Percentiles rank a stretch among this genome's conserved stretches.
Evolutionary conservation across 495 filamentous ascomycete species (phyloP).

Genomic region (Podospora pseudoanserina): DNA sequence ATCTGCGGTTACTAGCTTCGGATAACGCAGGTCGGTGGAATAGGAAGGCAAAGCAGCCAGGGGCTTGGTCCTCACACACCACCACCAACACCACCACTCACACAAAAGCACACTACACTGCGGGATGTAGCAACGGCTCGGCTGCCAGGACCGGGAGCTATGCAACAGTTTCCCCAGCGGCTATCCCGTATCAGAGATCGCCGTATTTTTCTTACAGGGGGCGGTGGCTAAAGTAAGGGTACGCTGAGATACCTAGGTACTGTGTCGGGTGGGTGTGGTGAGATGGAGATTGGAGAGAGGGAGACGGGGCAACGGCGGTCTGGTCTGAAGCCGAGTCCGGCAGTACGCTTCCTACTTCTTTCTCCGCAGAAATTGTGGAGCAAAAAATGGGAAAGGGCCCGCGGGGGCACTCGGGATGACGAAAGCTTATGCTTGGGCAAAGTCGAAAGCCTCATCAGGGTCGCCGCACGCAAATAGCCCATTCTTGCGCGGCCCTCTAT

Average conservation of each 20-base stretch:
- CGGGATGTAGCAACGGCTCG: constrained; percentile 5
- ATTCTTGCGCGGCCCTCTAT: background rate
- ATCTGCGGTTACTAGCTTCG: constrained; percentile 7
- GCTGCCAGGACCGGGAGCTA: constrained; percentile 1
- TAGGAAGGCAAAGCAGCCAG: background rate
- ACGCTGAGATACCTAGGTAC: background rate
- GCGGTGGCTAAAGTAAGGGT: background rate
- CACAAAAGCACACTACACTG: too few relatives aligned
- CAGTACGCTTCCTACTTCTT: constrained; percentile 28
- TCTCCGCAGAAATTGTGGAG: constrained; percentile 19
- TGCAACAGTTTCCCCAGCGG: background rate
- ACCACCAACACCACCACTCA: too few relatives aligned
- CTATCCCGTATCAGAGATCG: background rate
- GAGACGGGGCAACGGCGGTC: constrained; percentile 6
- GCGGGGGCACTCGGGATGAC: constrained; percentile 13
- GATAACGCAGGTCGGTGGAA: background rate
- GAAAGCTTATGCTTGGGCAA: constrained; percentile 7
- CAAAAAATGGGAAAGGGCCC: constrained; percentile 3
- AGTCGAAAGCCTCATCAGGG: background rate
- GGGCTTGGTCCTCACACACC: background rate
- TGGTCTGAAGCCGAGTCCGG: constrained; percentile 27
- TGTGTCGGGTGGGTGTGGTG: too few relatives aligned
- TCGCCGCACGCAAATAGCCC: background rate
- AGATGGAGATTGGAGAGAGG: background rate
- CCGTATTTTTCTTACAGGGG: constrained; percentile 3